Conservation (phyloP, 495 filamentous ascomycete species). For the Beverwykella pulmonaria region DNA sequence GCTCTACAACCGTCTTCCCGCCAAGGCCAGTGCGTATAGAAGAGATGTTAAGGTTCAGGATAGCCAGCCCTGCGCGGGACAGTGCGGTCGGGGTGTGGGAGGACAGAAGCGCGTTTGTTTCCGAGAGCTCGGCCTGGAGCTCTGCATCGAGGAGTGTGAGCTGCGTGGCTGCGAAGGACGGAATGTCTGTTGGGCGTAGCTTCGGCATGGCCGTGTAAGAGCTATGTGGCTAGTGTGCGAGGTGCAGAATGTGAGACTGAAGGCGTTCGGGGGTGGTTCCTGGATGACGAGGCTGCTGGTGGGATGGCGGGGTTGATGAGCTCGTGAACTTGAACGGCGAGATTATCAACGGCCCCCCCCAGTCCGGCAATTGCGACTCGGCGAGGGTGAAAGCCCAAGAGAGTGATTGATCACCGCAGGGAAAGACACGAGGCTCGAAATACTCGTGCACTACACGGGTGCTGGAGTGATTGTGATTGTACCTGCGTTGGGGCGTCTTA, state of each 20-base stretch:
- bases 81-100: conserved; percentile 71
- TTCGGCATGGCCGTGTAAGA: conserved; percentile 8
- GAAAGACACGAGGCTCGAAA: background rate
- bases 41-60: conserved; percentile 75
- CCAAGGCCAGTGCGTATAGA: conserved; percentile 89
- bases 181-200: conserved; percentile 56
- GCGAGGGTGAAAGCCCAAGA: background rate
- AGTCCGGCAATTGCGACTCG: background rate
- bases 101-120: conserved; percentile 70
- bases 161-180: conserved; percentile 76
- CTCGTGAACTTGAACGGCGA: background rate
- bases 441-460: background rate
- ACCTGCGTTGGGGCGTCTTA: conserved; percentile 18
- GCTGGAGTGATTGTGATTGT: conserved; percentile 18
- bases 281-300: background rate
- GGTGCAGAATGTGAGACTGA: conserved; percentile 19
- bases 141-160: conserved; percentile 76
- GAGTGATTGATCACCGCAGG: conserved; percentile 29
- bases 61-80: conserved; percentile 81
- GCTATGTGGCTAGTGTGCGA: conserved; percentile 9
- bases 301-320: conserved; percentile 19
- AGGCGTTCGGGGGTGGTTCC: conserved; percentile 12
- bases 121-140: conserved; percentile 74
- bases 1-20: conserved; percentile 82
- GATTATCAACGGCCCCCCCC: background rate